Evolutionary conservation across 2,329 filamentous ascomycete species (phyloP).

Genomic region (Coniochaeta hoffmannii): DNA sequence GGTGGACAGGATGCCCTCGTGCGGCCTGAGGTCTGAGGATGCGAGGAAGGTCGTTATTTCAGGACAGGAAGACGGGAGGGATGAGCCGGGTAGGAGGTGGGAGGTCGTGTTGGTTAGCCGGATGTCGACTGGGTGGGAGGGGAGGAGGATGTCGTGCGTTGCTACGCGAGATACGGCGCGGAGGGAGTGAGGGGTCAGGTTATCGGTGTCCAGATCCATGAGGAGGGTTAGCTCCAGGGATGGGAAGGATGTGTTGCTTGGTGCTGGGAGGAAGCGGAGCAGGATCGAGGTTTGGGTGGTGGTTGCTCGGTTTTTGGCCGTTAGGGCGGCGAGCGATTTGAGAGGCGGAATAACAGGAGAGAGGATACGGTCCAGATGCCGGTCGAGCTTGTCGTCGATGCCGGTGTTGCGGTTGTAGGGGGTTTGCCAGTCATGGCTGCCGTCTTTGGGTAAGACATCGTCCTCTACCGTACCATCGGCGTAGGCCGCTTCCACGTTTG

Average conservation of each 20-base stretch:
- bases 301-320: constrained; percentile 18
- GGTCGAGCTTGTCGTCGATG: constrained; percentile 9
- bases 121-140: constrained; percentile 37
- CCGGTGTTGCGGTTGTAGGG: constrained; percentile 2
- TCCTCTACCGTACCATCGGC: not conserved
- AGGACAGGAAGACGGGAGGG: constrained; percentile 17
- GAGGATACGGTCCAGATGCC: constrained; percentile 28
- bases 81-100: constrained; percentile 18
- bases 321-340: constrained; percentile 30
- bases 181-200: constrained; percentile 24
- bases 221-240: constrained; percentile 29
- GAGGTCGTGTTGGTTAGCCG: constrained; percentile 34
- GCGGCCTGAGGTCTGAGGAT: constrained; percentile 36
- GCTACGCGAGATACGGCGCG: constrained; percentile 29
- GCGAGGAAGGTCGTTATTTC: constrained; percentile 35
- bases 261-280: constrained; percentile 37
- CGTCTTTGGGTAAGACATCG: no score
- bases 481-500: constrained; percentile 4
- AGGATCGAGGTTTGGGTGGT: constrained; percentile 29
- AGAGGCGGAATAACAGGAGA: constrained; percentile 40
- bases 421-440: constrained; percentile 1
- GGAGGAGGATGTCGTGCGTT: constrained; percentile 37
- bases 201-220: constrained; percentile 23
- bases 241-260: constrained; percentile 14
- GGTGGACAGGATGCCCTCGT: constrained; percentile 42